These are phyloP conservation scores for Cercophora sp. DNA, from an alignment of 495 filamentous ascomycete species.

Conservation along the genomic window DNA sequence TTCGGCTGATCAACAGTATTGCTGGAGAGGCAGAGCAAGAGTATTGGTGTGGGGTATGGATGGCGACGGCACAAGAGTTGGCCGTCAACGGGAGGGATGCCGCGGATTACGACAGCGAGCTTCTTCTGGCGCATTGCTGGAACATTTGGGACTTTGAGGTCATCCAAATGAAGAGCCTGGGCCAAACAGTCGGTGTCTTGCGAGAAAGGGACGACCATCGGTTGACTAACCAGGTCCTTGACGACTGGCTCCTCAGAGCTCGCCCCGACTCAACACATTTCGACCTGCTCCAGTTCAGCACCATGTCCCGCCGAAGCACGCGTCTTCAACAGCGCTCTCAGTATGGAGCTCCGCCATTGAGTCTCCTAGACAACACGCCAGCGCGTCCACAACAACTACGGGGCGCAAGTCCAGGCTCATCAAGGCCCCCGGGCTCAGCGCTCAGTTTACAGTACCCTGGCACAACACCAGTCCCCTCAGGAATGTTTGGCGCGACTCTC, in stretches of 20 bases:
- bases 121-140: constrained; percentile 14
- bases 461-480: no score
- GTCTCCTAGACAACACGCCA: no score
- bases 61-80: no score
- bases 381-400: no score
- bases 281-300: constrained; percentile 16
- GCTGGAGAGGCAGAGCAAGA: constrained; percentile 28
- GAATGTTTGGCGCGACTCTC: no score
- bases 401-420: no score
- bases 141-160: constrained; percentile 29
- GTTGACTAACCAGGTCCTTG: constrained; percentile 16
- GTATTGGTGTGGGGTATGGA: no score
- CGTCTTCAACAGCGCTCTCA: constrained; percentile 14
- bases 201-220: constrained; percentile 22
- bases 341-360: no score
- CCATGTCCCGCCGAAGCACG: constrained; percentile 19
- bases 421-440: not conserved
- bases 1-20: no score
- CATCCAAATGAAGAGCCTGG: constrained; percentile 20
- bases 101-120: constrained; percentile 25
- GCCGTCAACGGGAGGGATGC: no score
- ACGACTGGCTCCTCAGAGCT: constrained; percentile 25
- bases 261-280: constrained; percentile 15
- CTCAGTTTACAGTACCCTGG: no score
- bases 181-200: constrained; percentile 18